Conservation (phyloP, 2,329 filamentous ascomycete species). For the Drechslerella coelobrocha region DNA sequence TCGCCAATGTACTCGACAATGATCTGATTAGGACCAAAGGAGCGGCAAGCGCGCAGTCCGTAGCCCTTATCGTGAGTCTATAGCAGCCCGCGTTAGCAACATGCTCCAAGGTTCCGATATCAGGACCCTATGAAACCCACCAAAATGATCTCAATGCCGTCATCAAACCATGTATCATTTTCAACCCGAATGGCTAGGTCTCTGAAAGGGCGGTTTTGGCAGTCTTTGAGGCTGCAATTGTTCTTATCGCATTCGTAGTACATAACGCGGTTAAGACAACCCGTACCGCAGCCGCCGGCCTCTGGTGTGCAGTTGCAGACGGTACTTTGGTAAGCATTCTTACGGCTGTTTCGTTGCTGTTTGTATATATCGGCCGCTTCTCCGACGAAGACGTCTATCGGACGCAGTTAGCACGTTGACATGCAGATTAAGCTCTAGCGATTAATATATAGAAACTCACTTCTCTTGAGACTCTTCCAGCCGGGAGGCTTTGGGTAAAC, state of each 20-base stretch:
- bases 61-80: constrained; percentile 85
- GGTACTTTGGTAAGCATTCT: constrained; percentile 58
- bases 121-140: constrained; percentile 39
- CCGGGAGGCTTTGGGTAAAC: constrained; percentile 91
- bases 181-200: constrained; percentile 76
- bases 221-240: constrained; percentile 80
- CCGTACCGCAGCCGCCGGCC: constrained; percentile 77
- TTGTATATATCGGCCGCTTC: constrained; percentile 82
- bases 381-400: constrained; percentile 83
- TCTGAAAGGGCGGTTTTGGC: constrained; percentile 87
- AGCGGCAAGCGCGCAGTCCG: constrained; percentile 87
- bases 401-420: constrained; percentile 41
- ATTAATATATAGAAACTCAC: constrained; percentile 63
- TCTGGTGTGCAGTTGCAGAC: constrained; percentile 76
- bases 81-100: constrained; percentile 15
- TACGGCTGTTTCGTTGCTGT: constrained; percentile 77
- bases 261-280: constrained; percentile 95
- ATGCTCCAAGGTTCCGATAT: not conserved
- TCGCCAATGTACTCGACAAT: constrained; percentile 99
- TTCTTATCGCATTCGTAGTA: constrained; percentile 92
- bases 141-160: constrained; percentile 90
- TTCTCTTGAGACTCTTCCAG: constrained; percentile 90
- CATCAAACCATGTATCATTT: constrained; percentile 81
- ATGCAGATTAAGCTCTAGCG: not conserved
- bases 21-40: constrained; percentile 87